A percentile compares a stretch with the other conserved stretches of the same genome.
Conservation (phyloP, 1,139 yeast species). For the Tardiomyces blankii region DNA sequence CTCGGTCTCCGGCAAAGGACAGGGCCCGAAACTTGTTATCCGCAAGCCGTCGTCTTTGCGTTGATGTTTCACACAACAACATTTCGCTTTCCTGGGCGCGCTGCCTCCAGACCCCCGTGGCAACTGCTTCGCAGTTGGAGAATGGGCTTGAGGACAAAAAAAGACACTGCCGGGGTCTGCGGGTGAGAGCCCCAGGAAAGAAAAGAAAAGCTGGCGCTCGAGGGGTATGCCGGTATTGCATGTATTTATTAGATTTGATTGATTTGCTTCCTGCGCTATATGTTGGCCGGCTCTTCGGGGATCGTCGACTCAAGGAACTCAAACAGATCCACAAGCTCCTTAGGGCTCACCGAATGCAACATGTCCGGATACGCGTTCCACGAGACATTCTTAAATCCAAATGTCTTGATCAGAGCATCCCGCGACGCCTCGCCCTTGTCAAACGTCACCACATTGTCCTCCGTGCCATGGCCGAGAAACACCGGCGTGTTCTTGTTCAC, state of each 20-base stretch:
- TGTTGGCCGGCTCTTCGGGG: constrained; percentile 9
- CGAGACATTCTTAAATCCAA: constrained; percentile 43
- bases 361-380: constrained; percentile 55
- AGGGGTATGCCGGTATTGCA: too few species aligned
- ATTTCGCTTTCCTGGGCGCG: too few species aligned
- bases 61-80: too few species aligned
- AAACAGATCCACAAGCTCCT: constrained; percentile 51
- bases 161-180: too few species aligned
- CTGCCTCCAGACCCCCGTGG: too few species aligned
- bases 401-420: constrained; percentile 27
- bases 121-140: too few species aligned
- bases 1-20: not conserved
- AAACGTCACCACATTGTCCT: constrained; percentile 54
- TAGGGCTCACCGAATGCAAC: constrained; percentile 56
- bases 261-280: not conserved
- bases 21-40: not conserved
- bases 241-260: too few species aligned
- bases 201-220: too few species aligned
- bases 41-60: too few species aligned
- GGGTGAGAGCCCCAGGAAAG: too few species aligned
- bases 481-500: constrained; percentile 58
- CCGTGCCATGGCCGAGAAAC: constrained; percentile 81
- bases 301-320: constrained; percentile 35
- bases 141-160: too few species aligned
- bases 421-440: constrained; percentile 37